Base-by-base conservation (phyloP, 2,329 filamentous ascomycete genomes). In the Chalara sp. region DNA sequence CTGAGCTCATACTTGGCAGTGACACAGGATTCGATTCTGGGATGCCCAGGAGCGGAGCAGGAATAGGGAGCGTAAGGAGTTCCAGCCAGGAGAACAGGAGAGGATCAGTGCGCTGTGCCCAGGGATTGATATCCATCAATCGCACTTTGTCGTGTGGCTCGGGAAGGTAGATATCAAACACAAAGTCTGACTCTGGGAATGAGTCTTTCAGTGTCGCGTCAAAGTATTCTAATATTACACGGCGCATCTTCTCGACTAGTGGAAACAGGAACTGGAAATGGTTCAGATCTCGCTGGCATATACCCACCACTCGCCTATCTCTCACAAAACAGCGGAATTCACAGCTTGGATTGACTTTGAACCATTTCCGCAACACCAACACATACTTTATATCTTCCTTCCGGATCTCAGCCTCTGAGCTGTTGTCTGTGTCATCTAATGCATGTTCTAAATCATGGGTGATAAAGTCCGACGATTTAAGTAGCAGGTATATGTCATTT, bases 301-400 rank as follows among this genome's bases (percentile, higher is more conserved):
- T 83, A 53, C 83, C 90, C 40, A 99, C 76, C 12, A 99, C 76
- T 49, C 80, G 81, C 8, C 89, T 78, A 52, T 90, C 76, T 61
- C 92, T 88, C 39, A 97, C 93, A 64, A 97, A 99, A 67, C 91
- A 96, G 29, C 93, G 81, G 69, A 99, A 99, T 67, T 99, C 93
- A 52, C 96, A 81, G 0, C 89, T 87, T 0, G 91, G 89, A 66
- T 96, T 93, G 49, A 93, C 83, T 56, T 84, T 84, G 69, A 96
- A 88, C 70, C 87, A 92, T 65, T 95, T 89, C 33, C 93, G 83
- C 7, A 99, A 79, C 3, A 96, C 85, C 1, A 99, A 81, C 5
- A 75, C 74, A 48, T 70, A 68, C 6, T 68, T 58, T 3, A 72
- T 63, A 68, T 67, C 55, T 43, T 74, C 65, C 8, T 66, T 67